A percentile compares a stretch with the other conserved stretches of the same genome.
These are phyloP conservation scores for Amanita pseudoporphyria DNA, from an alignment of 768 basidiomycete species.

Conservation along the genomic window DNA sequence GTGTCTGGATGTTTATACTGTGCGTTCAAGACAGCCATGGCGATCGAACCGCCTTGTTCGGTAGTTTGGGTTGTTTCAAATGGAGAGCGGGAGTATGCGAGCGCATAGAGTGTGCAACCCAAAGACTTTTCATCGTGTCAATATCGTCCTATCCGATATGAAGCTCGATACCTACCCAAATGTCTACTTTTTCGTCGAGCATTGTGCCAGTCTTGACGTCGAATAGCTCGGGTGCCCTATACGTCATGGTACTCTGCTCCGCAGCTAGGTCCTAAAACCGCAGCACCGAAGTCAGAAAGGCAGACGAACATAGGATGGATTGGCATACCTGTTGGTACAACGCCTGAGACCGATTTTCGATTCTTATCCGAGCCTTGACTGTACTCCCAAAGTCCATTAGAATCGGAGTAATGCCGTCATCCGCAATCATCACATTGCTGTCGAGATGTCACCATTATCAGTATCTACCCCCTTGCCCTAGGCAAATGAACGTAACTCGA, in stretches of 20 bases:
- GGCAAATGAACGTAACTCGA: not conserved
- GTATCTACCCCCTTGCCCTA: not conserved
- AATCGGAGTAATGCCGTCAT: slow-evolving; percentile 79
- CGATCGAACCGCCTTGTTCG: slow-evolving; percentile 92
- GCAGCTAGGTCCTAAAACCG: slow-evolving; percentile 75
- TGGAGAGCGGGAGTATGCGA: slow-evolving; percentile 93
- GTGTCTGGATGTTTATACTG: slow-evolving; percentile 85
- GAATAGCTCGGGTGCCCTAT: slow-evolving; percentile 94
- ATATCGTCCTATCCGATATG: not conserved
- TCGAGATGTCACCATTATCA: not conserved
- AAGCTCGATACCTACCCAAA: slow-evolving; percentile 61
- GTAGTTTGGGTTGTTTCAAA: slow-evolving; percentile 91
- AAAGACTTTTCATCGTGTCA: slow-evolving; percentile 51
- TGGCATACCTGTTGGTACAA: slow-evolving; percentile 70
- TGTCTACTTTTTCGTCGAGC: slow-evolving; percentile 92
- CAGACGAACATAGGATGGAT: not conserved
- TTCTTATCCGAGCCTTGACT: slow-evolving; percentile 72
- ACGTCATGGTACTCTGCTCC: slow-evolving; percentile 98
- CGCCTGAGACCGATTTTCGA: slow-evolving; percentile 81
- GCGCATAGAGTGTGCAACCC: slow-evolving; percentile 89
- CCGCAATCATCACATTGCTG: slow-evolving; percentile 95
- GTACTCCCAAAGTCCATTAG: slow-evolving; percentile 98
- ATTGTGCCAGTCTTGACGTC: slow-evolving; percentile 88
- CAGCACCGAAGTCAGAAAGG: not conserved
- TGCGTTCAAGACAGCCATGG: slow-evolving; percentile 94